Evolutionary conservation across 2,329 filamentous ascomycete species (phyloP).

Genomic region (Ascosphaera apis): DNA sequence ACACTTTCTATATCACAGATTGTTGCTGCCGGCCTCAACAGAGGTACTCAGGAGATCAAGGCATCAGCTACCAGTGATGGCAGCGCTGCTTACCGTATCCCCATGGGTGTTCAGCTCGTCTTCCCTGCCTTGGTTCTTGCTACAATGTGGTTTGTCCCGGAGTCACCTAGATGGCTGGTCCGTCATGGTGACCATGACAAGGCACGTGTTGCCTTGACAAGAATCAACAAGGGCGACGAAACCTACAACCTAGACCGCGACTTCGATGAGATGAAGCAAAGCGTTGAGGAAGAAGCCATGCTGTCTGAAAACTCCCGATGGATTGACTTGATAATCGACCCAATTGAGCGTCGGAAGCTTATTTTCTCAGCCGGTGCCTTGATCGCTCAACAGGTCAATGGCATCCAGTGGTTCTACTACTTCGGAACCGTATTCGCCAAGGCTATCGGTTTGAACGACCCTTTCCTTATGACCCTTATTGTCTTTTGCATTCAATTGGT

Average conservation of each 20-base stretch:
- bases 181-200: conserved; percentile 9
- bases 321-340: conserved; percentile 20
- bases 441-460: conserved; percentile 19
- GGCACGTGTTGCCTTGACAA: conserved; percentile 13
- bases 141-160: conserved; percentile 9
- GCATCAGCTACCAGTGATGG: conserved; percentile 1
- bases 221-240: conserved; percentile 13
- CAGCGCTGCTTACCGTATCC: conserved; percentile 11
- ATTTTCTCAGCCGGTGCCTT: conserved; percentile 23
- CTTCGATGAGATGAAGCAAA: conserved; percentile 8
- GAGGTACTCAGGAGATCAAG: conserved; percentile 8
- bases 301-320: conserved; percentile 15
- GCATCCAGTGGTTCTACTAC: conserved; percentile 25
- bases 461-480: conserved; percentile 21
- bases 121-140: conserved; percentile 9
- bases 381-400: conserved; percentile 26
- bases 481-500: conserved; percentile 23
- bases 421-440: conserved; percentile 23
- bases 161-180: conserved; percentile 14
- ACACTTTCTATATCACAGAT: conserved; percentile 17
- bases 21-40: conserved; percentile 15
- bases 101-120: conserved; percentile 10
- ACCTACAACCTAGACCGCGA: conserved; percentile 12
- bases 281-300: conserved; percentile 8
- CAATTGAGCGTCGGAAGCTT: conserved; percentile 24